Base-by-base conservation (phyloP, 768 basidiomycete genomes). In the Chiua virens region DNA sequence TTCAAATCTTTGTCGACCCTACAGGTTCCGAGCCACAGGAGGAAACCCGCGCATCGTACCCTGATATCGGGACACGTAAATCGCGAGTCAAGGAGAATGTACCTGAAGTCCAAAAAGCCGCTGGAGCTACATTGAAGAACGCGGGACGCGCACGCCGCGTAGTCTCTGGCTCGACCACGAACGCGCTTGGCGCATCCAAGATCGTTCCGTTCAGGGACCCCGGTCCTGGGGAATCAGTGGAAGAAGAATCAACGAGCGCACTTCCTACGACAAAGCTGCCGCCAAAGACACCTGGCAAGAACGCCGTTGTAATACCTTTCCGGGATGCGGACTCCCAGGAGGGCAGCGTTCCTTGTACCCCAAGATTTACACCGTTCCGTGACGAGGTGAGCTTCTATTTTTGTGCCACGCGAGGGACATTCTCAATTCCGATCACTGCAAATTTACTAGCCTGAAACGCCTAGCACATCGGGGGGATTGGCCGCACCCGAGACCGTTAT, bases 41-140 rank as follows among this genome's bases (percentile, higher is more conserved):
- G 13, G 75, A 74, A 9, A 71, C 74, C 20, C 68, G 65, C n/a
- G 58, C 69, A 43, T 72, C 80, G 15, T 92, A 85, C 79, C 78
- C 80, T 27, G 89, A 91, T 52, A 65, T 92, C 2, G 89, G 87
- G 18, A 84, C 88, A 52, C 86, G 89, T 59, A 87, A 86, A 65
- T 78, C 83, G 5, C 79, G 89, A 46, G 74, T 89, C 58, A 92
- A 91, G 59, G 89, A 92, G 71, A 92, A 92, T 58, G 71, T 83
- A 2, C 81, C 80, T 8, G 86, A 86, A 65, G 79, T 81, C 27
- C 79, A 80, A 65, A 87, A 86, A 73, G 76, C 86, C 45, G 78
- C 66, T 3, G 89, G 87, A 11, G 78, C 86, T 49, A 88, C 79
- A 25, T 53, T 91, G 37, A 82, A 79, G 52, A 83, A 86, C 53